These are phyloP conservation scores for Scheffersomyces lignicola DNA, from an alignment of 1,139 yeast genomes.

Conservation along the genomic window DNA sequence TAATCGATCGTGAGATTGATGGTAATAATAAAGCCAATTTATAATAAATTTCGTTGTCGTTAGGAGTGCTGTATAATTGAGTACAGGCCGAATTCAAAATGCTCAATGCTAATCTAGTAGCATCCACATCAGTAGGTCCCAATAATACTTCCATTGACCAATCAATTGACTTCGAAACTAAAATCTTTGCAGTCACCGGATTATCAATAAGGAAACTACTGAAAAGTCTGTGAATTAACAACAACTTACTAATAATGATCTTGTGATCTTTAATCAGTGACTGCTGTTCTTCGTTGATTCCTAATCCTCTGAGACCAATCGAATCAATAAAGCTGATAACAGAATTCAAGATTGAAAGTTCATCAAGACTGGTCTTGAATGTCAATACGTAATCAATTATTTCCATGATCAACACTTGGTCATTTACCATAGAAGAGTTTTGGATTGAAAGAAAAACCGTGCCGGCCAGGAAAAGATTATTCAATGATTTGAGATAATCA, in stretches of 20 bases:
- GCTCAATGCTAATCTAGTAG: slow-evolving; percentile 63
- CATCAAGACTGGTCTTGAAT: slow-evolving; percentile 40
- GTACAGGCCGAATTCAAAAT: slow-evolving; percentile 52
- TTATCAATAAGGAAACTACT: slow-evolving; percentile 44
- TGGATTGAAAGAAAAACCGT: slow-evolving; percentile 49
- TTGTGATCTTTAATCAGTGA: slow-evolving; percentile 50
- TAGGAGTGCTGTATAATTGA: slow-evolving; percentile 25
- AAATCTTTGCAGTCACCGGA: slow-evolving; percentile 36
- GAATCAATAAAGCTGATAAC: slow-evolving; percentile 47
- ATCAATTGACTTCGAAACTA: slow-evolving; percentile 53
- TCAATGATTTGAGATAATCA: slow-evolving; percentile 31
- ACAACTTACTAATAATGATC: slow-evolving; percentile 55
- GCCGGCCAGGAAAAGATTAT: slow-evolving; percentile 38
- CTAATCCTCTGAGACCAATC: slow-evolving; percentile 55
- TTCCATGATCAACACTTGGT: slow-evolving; percentile 60
- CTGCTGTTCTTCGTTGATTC: slow-evolving; percentile 41
- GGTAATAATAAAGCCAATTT: slow-evolving; percentile 55
- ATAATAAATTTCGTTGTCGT: slow-evolving; percentile 34
- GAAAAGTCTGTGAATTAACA: slow-evolving; percentile 60
- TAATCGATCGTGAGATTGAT: slow-evolving; percentile 50
- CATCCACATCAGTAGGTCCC: slow-evolving; percentile 55
- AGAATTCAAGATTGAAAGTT: slow-evolving; percentile 36
- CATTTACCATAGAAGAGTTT: slow-evolving; percentile 50
- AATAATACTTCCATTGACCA: slow-evolving; percentile 66
- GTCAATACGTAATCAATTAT: slow-evolving; percentile 55